Conservation (phyloP, 345 rosid genomes). For the Geranium brycei region DNA sequence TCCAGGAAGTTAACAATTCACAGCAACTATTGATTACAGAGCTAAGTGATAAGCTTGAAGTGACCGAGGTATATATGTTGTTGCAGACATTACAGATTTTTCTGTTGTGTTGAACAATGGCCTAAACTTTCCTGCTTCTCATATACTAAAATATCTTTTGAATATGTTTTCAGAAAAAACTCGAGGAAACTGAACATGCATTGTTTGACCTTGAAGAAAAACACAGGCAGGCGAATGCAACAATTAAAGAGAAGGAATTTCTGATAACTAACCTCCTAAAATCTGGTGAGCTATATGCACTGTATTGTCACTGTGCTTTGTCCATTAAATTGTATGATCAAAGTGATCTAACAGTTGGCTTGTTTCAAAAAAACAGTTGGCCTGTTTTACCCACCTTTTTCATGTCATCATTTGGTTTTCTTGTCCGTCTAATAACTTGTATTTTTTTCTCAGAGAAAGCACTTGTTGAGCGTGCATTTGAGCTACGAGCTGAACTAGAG, state of each 20-base stretch:
- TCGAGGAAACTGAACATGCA: constrained; percentile 68
- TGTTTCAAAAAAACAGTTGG: no score
- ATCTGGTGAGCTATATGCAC: constrained; percentile 46
- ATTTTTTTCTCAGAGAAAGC: constrained; percentile 45
- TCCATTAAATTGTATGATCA: no score
- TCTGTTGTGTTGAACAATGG: no score
- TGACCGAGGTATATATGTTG: constrained; percentile 51
- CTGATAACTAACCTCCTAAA: constrained; percentile 73
- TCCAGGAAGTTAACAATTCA: constrained; percentile 71
- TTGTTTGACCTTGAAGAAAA: constrained; percentile 88
- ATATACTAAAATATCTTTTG: no score
- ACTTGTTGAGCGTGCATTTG: constrained; percentile 74
- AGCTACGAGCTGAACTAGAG: constrained; percentile 74
- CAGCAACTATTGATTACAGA: constrained; percentile 61
- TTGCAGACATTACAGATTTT: neutral
- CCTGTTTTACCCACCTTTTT: no score
- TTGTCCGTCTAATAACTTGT: no score
- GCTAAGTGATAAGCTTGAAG: constrained; percentile 66
- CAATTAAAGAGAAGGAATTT: constrained; percentile 82
- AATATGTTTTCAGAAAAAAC: constrained; percentile 46
- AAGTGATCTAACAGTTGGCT: no score
- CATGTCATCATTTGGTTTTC: no score
- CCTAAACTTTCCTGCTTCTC: no score
- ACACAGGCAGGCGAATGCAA: constrained; percentile 81
- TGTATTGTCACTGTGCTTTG: neutral